Percentiles rank a stretch among this genome's conserved stretches.
Evolutionary conservation across 2,329 filamentous ascomycete species (phyloP).

Genomic region (Colletotrichum siamense): DNA sequence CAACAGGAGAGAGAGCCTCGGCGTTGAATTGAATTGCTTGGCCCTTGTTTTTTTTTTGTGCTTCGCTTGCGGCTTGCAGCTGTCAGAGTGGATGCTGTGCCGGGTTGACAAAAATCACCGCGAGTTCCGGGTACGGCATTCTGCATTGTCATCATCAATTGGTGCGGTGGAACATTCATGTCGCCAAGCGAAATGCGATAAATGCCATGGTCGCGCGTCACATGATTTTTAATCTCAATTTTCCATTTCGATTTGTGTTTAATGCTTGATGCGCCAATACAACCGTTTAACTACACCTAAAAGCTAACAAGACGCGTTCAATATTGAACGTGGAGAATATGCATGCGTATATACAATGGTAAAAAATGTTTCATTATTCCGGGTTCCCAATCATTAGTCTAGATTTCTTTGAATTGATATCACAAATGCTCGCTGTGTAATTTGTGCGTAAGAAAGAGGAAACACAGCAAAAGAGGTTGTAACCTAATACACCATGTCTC

Average conservation of each 20-base stretch:
- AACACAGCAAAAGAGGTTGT: not conserved
- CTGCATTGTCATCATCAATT: not conserved
- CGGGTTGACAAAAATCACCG: not conserved
- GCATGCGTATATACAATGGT: not conserved
- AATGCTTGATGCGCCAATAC: not conserved
- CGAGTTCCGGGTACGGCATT: not conserved
- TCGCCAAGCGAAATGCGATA: not conserved
- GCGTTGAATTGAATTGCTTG: not conserved
- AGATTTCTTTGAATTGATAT: slow-evolving; percentile 7
- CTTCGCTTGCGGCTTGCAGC: not conserved
- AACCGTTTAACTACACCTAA: not conserved
- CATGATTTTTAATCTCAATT: not conserved
- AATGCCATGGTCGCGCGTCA: not conserved
- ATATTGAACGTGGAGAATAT: not conserved
- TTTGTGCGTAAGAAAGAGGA: not conserved
- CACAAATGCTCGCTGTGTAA: slow-evolving; percentile 18
- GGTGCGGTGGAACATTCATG: not conserved
- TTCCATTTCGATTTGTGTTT: not conserved
- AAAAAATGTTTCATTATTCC: slow-evolving; percentile 14
- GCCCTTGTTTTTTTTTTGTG: not conserved
- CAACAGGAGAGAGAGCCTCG: not conserved
- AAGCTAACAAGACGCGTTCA: not conserved
- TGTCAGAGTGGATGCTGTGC: not conserved
- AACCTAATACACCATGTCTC: not conserved
- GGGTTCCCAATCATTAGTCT: slow-evolving; percentile 17